Evolutionary conservation across 371 early-diverging fungal genomes (phyloP), one percentile per base, ranked within the genome.

Genomic region (Massospora cicadina): DNA sequence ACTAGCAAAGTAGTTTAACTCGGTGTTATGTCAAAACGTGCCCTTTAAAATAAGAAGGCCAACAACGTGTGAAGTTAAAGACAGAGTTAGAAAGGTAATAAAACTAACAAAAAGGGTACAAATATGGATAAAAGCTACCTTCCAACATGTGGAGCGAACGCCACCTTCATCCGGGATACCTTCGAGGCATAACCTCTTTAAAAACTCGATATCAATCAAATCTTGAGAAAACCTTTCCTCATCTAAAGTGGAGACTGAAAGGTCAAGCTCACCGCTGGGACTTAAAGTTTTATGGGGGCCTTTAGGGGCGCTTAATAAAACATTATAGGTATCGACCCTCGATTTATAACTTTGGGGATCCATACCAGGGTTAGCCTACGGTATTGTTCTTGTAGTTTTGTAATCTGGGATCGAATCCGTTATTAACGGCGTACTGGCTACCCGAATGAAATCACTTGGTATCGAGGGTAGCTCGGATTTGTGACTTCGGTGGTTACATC

Each of bases 101-200:
- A n/a, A n/a, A n/a, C n/a, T n/a, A n/a, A n/a, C n/a, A n/a, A n/a
- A n/a, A n/a, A n/a, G n/a, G n/a, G n/a, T n/a, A n/a, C n/a, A n/a
- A n/a, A n/a, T n/a, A n/a, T n/a, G n/a, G n/a, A n/a, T n/a, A n/a
- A n/a, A n/a, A n/a, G n/a, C 21, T 56, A 86, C 77, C 74, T 84
- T 86, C 87, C 87, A 88, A 64, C 82, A 80, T 61, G 72, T 76
- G 55, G 82, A 78, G 58, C 86, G 79, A 56, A 83, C 71, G 24
- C 84, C 80, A 5, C 80, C 74, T 66, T 80, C 79, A 68, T 88
- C 87, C 29, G 87, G 87, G 66, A 86, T 83, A 21, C 88, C 88
- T 87, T 43, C 43, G 43, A 43, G 43, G 43, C 43, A 43, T 17
- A 43, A 17, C 43, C 17, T 43, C 43, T 43, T 43, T 43, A 43